Percentiles rank a stretch among this genome's conserved stretches.
phyloP scores from a whole-genome alignment of 768 basidiomycete genomes.

The Dentipellis fragilis region DNA sequence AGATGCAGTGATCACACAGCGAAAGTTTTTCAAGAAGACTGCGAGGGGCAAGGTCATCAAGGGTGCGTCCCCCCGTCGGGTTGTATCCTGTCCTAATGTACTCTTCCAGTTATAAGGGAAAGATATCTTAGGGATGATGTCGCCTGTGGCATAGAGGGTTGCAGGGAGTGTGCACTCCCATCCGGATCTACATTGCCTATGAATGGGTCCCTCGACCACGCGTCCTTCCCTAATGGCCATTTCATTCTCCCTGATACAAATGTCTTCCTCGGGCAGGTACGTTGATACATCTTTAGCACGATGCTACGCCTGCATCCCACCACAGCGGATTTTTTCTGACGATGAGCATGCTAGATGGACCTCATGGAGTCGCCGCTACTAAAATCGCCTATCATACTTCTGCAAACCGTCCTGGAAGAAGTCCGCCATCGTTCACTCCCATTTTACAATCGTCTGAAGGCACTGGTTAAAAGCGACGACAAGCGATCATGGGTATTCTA shows the following conservation, averaged over 20 bases:
- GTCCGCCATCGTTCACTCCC: slow-evolving; percentile 91
- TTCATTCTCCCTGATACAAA: slow-evolving; percentile 92
- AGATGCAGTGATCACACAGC: slow-evolving; percentile 70
- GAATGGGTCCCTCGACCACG: slow-evolving; percentile 48
- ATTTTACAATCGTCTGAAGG: slow-evolving; percentile 84
- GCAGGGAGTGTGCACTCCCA: slow-evolving; percentile 44
- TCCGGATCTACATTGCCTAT: slow-evolving; percentile 42
- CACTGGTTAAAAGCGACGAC: slow-evolving; percentile 75
- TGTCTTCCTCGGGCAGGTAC: slow-evolving; percentile 81
- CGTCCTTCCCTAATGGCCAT: slow-evolving; percentile 54
- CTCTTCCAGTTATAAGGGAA: slow-evolving; percentile 64
- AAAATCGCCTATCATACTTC: slow-evolving; percentile 70
- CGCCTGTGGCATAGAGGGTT: slow-evolving; percentile 70
- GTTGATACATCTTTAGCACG: slow-evolving; percentile 9
- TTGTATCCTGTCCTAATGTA: background rate
- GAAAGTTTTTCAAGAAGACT: slow-evolving; percentile 95
- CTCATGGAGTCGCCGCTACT: slow-evolving; percentile 74
- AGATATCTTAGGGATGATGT: slow-evolving; percentile 91
- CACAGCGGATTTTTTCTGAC: background rate
- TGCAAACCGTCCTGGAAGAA: slow-evolving; percentile 95
- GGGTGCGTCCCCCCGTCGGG: slow-evolving; percentile 37
- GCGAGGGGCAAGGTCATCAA: slow-evolving; percentile 89
- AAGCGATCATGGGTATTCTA: slow-evolving; percentile 81
- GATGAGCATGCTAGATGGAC: slow-evolving; percentile 62
- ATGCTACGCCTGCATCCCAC: too few species aligned